Evolutionary conservation across 148 eudicot genomes (phyloP).

Genomic region (Pharnaceum exiguum): DNA sequence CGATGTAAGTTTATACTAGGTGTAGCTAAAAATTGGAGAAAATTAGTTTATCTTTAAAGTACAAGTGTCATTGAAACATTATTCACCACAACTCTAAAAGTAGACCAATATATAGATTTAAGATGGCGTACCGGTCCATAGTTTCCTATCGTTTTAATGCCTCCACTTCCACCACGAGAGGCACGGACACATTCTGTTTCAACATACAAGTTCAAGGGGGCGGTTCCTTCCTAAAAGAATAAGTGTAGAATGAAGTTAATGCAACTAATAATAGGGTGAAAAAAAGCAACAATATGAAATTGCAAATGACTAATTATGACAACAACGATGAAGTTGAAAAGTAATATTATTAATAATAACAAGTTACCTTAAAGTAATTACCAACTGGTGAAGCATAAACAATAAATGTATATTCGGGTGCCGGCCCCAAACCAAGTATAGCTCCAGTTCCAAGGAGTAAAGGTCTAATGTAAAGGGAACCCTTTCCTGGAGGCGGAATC

Average conservation of each 20-base stretch:
- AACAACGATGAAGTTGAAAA: background rate
- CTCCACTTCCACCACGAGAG: constrained; percentile 88
- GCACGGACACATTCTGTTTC: constrained; percentile 83
- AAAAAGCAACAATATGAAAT: background rate
- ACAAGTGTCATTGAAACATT: too few relatives aligned
- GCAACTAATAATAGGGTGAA: background rate
- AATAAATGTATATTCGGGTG: constrained; percentile 83
- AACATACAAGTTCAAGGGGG: constrained; percentile 67
- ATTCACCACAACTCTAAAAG: too few relatives aligned
- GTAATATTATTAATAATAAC: background rate
- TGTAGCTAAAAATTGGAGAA: too few relatives aligned
- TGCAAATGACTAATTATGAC: too few relatives aligned
- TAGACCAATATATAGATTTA: too few relatives aligned
- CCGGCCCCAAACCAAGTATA: constrained; percentile 67
- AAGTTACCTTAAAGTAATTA: constrained; percentile 77
- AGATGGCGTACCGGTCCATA: constrained; percentile 86
- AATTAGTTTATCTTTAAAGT: too few relatives aligned
- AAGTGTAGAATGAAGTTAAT: background rate
- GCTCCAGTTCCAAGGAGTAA: constrained; percentile 86
- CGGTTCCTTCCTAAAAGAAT: constrained; percentile 53
- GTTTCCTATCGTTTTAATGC: constrained; percentile 79
- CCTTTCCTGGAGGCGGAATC: constrained; percentile 97
- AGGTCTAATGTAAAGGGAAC: constrained; percentile 85
- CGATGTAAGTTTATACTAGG: too few relatives aligned
- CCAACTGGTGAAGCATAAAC: constrained; percentile 90